Base-by-base conservation (phyloP, 2,329 filamentous ascomycete genomes). In the Trichoderma hamatum region DNA sequence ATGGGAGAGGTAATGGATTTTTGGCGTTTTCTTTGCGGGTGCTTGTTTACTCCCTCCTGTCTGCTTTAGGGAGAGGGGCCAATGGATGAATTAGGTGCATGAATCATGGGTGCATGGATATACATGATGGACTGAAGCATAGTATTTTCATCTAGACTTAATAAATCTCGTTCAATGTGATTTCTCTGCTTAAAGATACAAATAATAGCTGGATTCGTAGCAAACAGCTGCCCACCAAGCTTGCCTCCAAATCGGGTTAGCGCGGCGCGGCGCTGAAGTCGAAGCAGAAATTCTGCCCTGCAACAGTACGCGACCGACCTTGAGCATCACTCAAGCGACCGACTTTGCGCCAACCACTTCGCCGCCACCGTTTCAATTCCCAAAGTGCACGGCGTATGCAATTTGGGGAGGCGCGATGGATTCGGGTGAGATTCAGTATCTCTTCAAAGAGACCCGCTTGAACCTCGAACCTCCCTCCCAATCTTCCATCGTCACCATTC, bases 401-500 rank as follows among this genome's bases (percentile, higher is more conserved):
- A 73, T 77, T 73, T 72, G 91, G 91, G 90, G 88, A 85, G 83
- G 84, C 84, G 87, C 84, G 78, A 93, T 93, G 90, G 88, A 86
- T 76, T 83, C 84, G 75, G 80, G 83, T 76, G 85, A 86, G 76
- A 85, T 87, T 73, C 85, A 86, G 72, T 90, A 88, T 81, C 84
- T 92, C 81, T 96, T 92, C 85, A 94, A 94, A 84, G 93, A 96
- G 86, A 93, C 92, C 79, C 90, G 92, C 79, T 84, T 97, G 80
- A 93, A 92, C 80, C 86, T 96, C 75, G 92, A 96, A 81, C 89
- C 90, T 72, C 85, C 88, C 71, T 90, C 88, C 74, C 84, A 86
- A 73, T 88, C 87, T 75, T 91, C 90, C 70, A 86, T 90, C 75
- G 87, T 94, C 77, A 88, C 89, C 75, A 88, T 95, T 76, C 85